A percentile compares a stretch with the other conserved stretches of the same genome.
Conservation (phyloP, 140 eudicot species). For the Cichorium intybus region DNA sequence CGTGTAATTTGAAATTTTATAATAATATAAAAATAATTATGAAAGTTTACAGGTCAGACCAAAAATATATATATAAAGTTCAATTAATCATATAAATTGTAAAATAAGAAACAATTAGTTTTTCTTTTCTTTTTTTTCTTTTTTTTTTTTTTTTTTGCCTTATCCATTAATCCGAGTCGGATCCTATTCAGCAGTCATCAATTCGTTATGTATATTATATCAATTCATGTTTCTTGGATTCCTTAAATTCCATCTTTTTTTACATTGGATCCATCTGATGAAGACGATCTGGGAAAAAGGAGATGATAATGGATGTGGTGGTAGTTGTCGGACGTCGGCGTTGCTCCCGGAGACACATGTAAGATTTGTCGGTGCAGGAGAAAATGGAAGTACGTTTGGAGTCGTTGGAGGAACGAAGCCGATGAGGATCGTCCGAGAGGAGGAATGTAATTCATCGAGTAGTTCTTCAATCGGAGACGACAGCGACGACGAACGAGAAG, state of each 20-base stretch:
- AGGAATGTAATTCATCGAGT: slow-evolving; percentile 28
- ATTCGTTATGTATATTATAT: too few species aligned
- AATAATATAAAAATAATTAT: background rate
- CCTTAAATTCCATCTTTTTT: background rate
- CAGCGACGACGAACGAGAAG: slow-evolving; percentile 60
- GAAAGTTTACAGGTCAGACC: too few species aligned
- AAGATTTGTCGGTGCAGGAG: background rate
- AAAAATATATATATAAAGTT: too few species aligned
- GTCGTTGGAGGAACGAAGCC: slow-evolving; percentile 1
- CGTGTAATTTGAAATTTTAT: too few species aligned
- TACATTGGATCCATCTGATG: slow-evolving; percentile 21
- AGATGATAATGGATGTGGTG: background rate
- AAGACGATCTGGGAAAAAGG: slow-evolving; percentile 28
- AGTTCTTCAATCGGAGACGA: slow-evolving; percentile 70
- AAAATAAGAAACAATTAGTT: background rate
- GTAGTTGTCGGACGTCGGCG: slow-evolving; percentile 20
- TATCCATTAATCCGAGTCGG: slow-evolving; percentile 25
- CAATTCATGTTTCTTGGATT: background rate
- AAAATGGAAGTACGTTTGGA: background rate
- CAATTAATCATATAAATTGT: background rate
- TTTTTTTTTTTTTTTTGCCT: too few species aligned
- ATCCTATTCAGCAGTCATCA: slow-evolving; percentile 37
- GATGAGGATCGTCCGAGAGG: slow-evolving; percentile 14
- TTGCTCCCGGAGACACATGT: slow-evolving; percentile 23
- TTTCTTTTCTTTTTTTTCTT: too few species aligned